Percentiles rank a stretch among this genome's conserved stretches.
Evolutionary conservation across 2,329 filamentous ascomycete species (phyloP).

Genomic region (Fusarium illudens): DNA sequence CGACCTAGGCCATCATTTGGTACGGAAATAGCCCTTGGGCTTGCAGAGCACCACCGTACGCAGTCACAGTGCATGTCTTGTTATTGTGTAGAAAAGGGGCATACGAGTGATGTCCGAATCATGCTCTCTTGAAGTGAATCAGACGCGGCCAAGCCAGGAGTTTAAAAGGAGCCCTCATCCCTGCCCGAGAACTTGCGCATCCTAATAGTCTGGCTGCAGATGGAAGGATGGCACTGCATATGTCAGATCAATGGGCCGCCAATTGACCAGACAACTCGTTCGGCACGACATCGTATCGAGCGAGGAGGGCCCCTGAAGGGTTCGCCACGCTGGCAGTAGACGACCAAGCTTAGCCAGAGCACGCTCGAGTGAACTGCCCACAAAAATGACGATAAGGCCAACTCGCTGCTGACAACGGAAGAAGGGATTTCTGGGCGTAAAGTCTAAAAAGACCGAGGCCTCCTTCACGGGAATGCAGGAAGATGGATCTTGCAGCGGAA

Average conservation of each 20-base stretch:
- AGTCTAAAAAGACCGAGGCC: slow-evolving; percentile 20
- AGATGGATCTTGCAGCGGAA: slow-evolving; percentile 30
- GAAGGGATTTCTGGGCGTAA: slow-evolving; percentile 8
- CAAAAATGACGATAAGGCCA: slow-evolving; percentile 31
- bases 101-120: not conserved
- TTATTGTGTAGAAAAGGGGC: slow-evolving; percentile 11
- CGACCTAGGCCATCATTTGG: slow-evolving; percentile 23
- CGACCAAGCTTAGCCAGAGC: slow-evolving; percentile 24
- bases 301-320: not conserved
- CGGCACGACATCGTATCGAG: slow-evolving; percentile 5
- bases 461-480: slow-evolving; percentile 28
- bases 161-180: slow-evolving; percentile 12
- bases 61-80: not conserved
- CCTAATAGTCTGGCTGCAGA: slow-evolving; percentile 2
- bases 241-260: not conserved
- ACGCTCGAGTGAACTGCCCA: slow-evolving; percentile 21
- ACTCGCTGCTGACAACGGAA: slow-evolving; percentile 18
- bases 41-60: slow-evolving; percentile 13
- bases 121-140: slow-evolving; percentile 8
- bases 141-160: slow-evolving; percentile 1
- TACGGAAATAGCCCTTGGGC: slow-evolving; percentile 14
- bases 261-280: not conserved
- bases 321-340: not conserved
- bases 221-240: not conserved
- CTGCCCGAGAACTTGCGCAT: slow-evolving; percentile 2